Base-by-base conservation (phyloP, 176 grass and related monocot genomes). In the Phragmites australis region DNA sequence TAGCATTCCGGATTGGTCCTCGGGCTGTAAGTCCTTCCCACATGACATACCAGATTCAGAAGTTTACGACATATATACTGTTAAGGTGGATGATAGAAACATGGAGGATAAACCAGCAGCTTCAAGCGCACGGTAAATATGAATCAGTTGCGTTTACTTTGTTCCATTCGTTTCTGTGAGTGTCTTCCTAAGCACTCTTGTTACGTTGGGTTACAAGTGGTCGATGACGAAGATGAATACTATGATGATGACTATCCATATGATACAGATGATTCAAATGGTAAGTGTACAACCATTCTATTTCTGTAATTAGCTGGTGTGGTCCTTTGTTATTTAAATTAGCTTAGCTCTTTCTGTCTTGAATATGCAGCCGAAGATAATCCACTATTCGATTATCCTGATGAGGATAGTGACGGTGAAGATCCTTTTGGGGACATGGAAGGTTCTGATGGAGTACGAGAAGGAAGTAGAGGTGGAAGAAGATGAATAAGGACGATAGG, bases 191-290 rank as follows among this genome's bases (percentile, higher is more conserved):
- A 82, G 13, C 26, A 2, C n/a, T 79, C 34, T 74, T 77, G 16
- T 53, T 79, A 23, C 32, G 82, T 29, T 66, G 94, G 94, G 68
- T 84, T 97, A 58, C 94, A 90, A 84, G 94, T 97, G 44, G 72
- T 87, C 14, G 42, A 64, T 64, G 89, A 56, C 11, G 85, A 93
- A 40, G 88, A 88, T 72, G 89, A 90, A 31, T 90, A 67, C 63
- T 88, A 87, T 43, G 89, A 90, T 49, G 39, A 78, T 26, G 61
- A 90, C 4, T 88, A 82, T 51, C 91, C 89, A 1, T 94, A 94
- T 83, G 94, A 90, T 41, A 97, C 87, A 39, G 94, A 97, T 65
- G 94, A 97, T 82, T 97, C 94, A n/a, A 97, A 97, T 85, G 91
- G 94, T 94, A 89, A 65, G 1, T 72, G 26, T 72, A 21, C 46